Evolutionary conservation across 2,329 filamentous ascomycete species (phyloP), one percentile per base, ranked within the genome.

Genomic region (Penicillium sumatraense): DNA sequence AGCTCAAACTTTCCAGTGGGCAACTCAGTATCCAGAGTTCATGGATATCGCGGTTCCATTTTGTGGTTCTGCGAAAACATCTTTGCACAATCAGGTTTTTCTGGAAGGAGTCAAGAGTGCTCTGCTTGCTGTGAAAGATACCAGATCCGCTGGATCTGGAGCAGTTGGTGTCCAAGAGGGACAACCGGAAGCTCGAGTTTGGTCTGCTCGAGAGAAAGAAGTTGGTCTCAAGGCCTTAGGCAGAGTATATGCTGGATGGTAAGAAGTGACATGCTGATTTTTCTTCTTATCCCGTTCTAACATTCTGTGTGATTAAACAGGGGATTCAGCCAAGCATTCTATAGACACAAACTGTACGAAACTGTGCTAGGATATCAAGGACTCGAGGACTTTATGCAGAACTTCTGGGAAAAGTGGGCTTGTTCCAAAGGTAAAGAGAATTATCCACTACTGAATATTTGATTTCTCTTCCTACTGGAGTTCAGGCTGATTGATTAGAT

Each of bases 321-420:
- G 89, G 90, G 90, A 0, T 89, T 93, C 65, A 89, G 86, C 49
- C 89, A 93, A 65, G 82, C 88, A 0, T 93, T 93, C 66, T 93
- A 93, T 65, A 82, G 90, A 1, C 79, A 90, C 61, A 86, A 81
- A 68, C 56, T 90, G n/a, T 88, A 88, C 68, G 83, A 89, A 68
- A 86, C 72, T 1, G 76, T 68, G 1, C 79, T 92, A 8, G 87
- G 87, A 0, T 91, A 82, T 64, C 85, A 86, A 60, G 78, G 84
- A 51, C 78, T 93, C 2, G 89, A 92, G 58, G 85, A 89, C 50
- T 93, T 92, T 58, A 83, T 93, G 80, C 76, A 84, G 6, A 84
- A 81, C 11, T 91, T 90, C 66, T 93, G 90, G 89, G 90, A 93
- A 69, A 75, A 75, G 0, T 92, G 89, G 88, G 88, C 87, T 3